Base-by-base conservation (phyloP, 768 basidiomycete genomes). In the Podaxis carcinomalis region DNA sequence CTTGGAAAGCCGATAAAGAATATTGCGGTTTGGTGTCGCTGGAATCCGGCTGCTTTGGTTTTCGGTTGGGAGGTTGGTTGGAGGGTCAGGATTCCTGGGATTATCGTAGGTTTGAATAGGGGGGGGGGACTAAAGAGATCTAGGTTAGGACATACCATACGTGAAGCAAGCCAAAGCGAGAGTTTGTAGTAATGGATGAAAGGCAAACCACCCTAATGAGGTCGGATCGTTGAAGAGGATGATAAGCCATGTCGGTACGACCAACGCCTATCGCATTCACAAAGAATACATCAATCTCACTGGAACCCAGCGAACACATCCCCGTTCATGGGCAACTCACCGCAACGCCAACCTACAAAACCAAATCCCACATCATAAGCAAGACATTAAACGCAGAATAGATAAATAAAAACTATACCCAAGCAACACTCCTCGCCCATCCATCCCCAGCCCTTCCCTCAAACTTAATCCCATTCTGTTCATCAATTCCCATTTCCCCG, bases 51-150 rank as follows among this genome's bases (percentile, higher is more conserved):
- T 7, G 81, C 78, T 72, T 90, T 89, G 42, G 84, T 82, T 67
- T 74, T 78, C 2, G 86, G 85, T 53, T 84, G 83, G 3, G 85
- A 82, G 10, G 89, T 90, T 1, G 88, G 88, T 64, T 89, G 92
- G 10, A 89, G 84, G 23, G 90, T 91, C 66, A 90, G 68, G 46
- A 94, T 83, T 5, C 86, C 91, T 91, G 54, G 16, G 21, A 40
- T 2, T 36, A 6, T 21, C 36, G 57, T 5, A 56, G n/a, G 21
- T 21, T 7, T 14, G 28, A 4, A 16, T 9, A 14, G 13, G 19
- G 32, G 23, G 25, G 25, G 25, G 3, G 14, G 14, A 7, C 10
- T 2, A 7, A 28, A 27, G 47, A n/a, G 46, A 61, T 44, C 2
- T n/a, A 16, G 14, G 53, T 4, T 44, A 0, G 51, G 44, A 58